Conservation (phyloP, 2,329 filamentous ascomycete genomes). For the Pseudopyricularia javanii region DNA sequence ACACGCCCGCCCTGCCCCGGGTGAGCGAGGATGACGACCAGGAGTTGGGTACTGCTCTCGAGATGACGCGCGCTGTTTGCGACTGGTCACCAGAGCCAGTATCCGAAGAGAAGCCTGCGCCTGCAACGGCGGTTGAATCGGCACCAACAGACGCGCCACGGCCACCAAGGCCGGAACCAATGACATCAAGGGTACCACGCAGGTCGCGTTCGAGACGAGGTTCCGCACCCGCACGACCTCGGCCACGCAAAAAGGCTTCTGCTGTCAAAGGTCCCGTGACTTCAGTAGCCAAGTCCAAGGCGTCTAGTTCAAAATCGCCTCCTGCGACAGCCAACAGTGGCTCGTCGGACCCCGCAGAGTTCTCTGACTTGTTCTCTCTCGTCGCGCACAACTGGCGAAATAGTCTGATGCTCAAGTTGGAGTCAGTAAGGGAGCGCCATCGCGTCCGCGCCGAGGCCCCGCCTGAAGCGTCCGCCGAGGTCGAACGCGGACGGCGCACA, state of each 20-base stretch:
- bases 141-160: background rate
- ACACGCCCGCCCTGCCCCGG: background rate
- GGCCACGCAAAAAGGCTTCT: no score
- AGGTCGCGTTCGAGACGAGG: no score
- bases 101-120: background rate
- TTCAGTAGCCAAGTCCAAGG: background rate
- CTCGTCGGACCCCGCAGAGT: background rate
- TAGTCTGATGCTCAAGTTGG: background rate
- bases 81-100: background rate
- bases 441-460: background rate
- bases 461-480: background rate
- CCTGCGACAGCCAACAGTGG: background rate
- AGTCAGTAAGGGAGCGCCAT: background rate
- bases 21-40: background rate
- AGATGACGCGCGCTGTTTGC: background rate
- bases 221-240: no score
- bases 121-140: background rate
- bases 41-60: background rate
- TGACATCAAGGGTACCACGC: no score
- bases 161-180: no score
- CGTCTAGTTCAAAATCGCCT: background rate
- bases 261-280: no score
- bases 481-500: background rate
- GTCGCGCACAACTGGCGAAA: background rate
- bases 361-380: background rate